A percentile compares a stretch with the other conserved stretches of the same genome.
Conservation (phyloP, 352 stramenopile genomes). For the Phytophthora boehmeriae region DNA sequence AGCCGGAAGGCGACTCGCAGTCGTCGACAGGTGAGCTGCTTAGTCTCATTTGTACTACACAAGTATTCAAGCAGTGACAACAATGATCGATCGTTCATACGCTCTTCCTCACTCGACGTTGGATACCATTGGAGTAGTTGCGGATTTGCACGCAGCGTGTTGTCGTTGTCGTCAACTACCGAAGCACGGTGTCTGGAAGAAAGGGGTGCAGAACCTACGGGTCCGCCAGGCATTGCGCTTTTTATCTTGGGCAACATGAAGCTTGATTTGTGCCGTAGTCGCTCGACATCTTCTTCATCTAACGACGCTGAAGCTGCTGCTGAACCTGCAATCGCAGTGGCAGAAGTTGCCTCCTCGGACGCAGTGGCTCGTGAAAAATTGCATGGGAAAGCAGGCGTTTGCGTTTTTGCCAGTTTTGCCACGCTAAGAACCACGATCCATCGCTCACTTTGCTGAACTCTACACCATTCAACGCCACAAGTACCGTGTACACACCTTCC, state of each 20-base stretch:
- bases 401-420: constrained; percentile 85
- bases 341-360: constrained; percentile 17
- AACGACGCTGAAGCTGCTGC: constrained; percentile 26
- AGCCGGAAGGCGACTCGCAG: constrained; percentile 59
- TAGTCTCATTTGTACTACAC: constrained; percentile 52
- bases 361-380: constrained; percentile 35
- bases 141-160: constrained; percentile 30
- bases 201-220: constrained; percentile 8
- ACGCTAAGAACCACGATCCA: constrained; percentile 73
- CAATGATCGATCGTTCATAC: constrained; percentile 40
- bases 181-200: constrained; percentile 16
- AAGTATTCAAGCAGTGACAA: constrained; percentile 56
- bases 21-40: constrained; percentile 58
- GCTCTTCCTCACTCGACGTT: constrained; percentile 39
- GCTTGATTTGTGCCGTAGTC: constrained; percentile 40
- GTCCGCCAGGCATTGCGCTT: constrained; percentile 15
- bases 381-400: constrained; percentile 53
- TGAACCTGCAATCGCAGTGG: constrained; percentile 22
- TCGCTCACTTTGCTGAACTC: constrained; percentile 66
- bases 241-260: constrained; percentile 55
- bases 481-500: constrained; percentile 72
- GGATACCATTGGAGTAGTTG: constrained; percentile 67
- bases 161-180: constrained; percentile 32
- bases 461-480: constrained; percentile 67
- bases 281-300: constrained; percentile 29